Base-by-base conservation (phyloP, 2,329 filamentous ascomycete species). In the Apiospora saccharicola region DNA sequence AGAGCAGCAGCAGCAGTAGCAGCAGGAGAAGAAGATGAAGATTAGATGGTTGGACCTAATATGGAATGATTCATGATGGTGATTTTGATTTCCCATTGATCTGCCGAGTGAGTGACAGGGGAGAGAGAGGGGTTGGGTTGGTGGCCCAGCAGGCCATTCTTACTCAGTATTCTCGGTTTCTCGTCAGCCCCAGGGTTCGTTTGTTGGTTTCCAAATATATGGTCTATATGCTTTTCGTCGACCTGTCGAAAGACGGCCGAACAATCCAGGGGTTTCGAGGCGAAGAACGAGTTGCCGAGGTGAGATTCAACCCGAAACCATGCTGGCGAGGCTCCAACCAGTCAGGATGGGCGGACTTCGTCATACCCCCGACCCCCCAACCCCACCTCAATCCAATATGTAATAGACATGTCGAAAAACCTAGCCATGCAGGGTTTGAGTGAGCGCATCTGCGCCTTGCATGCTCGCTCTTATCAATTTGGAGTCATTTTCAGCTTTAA, bases 51-150 rank as follows among this genome's bases (percentile, higher is more conserved):
- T 37, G 53, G 14, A n/a, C 53, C 34, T 61, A 12, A 61, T 30
- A 61, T 37, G 5, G 53, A 64, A 64, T 64, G 57, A 64, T 41
- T 64, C 57, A 64, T 64, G 16, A 37, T 61, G 30, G 53, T 37
- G 53, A 61, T 37, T 57, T 37, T 34, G 34, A 22, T 37, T 61
- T 61, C 16, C 30, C 53, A 30, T 61, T n/a, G 16, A 44, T 19
- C 19, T 14, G 51, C 51, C 34, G 51, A 34, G 26, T 49, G 47
- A 49, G 16, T 19, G 44, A 47, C 14, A 3, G 13, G 22, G 16
- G 44, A 19, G 14, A 19, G 44, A 19, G 22, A 1, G 46, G 4
- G 16, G 34, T 37, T 37, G 37, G 37, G 37, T 49, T 16, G 24
- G 26, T 10, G 22, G 51, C 34, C 24, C 57, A 61, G 30, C 30